Conservation (phyloP, 2,329 filamentous ascomycete genomes). For the Clarireedia sp. region DNA sequence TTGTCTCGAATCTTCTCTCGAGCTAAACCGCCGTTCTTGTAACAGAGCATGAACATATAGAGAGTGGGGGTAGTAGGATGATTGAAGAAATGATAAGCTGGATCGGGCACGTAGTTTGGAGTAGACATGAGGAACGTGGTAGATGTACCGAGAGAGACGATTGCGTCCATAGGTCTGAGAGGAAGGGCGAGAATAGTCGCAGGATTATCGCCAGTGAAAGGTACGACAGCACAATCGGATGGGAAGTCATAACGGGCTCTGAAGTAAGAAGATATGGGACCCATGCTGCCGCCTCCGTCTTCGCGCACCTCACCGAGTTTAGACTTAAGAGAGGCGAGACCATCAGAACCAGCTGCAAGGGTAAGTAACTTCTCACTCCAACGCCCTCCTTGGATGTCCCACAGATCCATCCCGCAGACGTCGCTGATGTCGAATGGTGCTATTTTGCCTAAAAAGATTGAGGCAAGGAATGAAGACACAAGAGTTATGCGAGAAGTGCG, state of each 20-base stretch:
- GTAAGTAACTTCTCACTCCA: slow-evolving; percentile 72
- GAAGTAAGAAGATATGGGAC: slow-evolving; percentile 71
- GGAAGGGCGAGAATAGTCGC: slow-evolving; percentile 89
- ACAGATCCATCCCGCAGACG: slow-evolving; percentile 93
- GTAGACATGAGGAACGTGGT: slow-evolving; percentile 98
- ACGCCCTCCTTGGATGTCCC: slow-evolving; percentile 68
- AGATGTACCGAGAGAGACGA: slow-evolving; percentile 88
- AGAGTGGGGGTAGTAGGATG: slow-evolving; percentile 83
- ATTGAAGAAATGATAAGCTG: slow-evolving; percentile 95
- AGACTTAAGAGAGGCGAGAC: slow-evolving; percentile 54
- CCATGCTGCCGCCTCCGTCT: slow-evolving; percentile 75
- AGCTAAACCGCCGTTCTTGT: slow-evolving; percentile 94
- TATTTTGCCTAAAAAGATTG: slow-evolving; percentile 74
- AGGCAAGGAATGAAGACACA: slow-evolving; percentile 91
- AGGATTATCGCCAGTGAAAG: slow-evolving; percentile 94
- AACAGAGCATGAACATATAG: slow-evolving; percentile 99
- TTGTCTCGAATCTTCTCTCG: slow-evolving; percentile 82
- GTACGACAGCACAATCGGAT: slow-evolving; percentile 64
- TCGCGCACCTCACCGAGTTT: slow-evolving; percentile 76
- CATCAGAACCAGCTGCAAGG: slow-evolving; percentile 56
- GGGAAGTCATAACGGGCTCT: slow-evolving; percentile 70
- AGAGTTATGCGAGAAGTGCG: slow-evolving; percentile 80
- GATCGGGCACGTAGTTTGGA: slow-evolving; percentile 80
- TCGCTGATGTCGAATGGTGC: slow-evolving; percentile 91
- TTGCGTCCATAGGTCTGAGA: slow-evolving; percentile 79